Evolutionary conservation across 2,329 filamentous ascomycete species (phyloP).

Genomic region (Madurella mycetomatis): DNA sequence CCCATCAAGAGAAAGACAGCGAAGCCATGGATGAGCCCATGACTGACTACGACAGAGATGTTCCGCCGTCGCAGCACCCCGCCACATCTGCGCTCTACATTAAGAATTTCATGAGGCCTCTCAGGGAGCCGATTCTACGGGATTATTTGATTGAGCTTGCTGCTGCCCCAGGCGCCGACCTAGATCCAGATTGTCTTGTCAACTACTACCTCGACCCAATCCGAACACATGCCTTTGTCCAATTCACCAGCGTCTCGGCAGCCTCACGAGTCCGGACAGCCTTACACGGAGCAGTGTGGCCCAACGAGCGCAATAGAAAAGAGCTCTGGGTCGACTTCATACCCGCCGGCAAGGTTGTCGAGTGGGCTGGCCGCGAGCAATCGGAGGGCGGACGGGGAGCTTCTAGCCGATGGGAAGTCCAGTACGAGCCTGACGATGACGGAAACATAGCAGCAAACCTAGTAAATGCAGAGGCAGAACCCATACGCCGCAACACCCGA

Average conservation of each 20-base stretch:
- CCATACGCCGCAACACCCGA: slow-evolving; percentile 19
- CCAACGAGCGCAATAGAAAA: slow-evolving; percentile 79
- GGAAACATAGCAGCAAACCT: slow-evolving; percentile 54
- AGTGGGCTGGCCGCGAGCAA: slow-evolving; percentile 71
- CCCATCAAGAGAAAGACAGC: not conserved
- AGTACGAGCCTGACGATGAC: slow-evolving; percentile 57
- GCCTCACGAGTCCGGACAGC: slow-evolving; percentile 72
- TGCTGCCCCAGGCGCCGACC: slow-evolving; percentile 47
- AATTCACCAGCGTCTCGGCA: slow-evolving; percentile 63
- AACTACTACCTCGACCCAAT: slow-evolving; percentile 79
- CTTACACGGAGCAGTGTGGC: slow-evolving; percentile 79
- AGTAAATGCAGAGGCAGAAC: slow-evolving; percentile 41
- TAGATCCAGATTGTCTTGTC: slow-evolving; percentile 53
- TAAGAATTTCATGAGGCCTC: slow-evolving; percentile 80
- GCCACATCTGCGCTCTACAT: slow-evolving; percentile 81
- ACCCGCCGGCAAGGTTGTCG: slow-evolving; percentile 64
- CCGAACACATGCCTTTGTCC: slow-evolving; percentile 80
- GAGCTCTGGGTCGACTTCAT: slow-evolving; percentile 86
- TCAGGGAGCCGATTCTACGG: slow-evolving; percentile 64
- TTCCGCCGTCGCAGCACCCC: slow-evolving; percentile 60
- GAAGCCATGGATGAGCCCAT: slow-evolving; percentile 2
- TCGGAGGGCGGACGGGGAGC: slow-evolving; percentile 38
- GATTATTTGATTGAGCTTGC: slow-evolving; percentile 68
- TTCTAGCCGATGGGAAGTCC: slow-evolving; percentile 63
- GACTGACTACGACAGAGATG: slow-evolving; percentile 18